Base-by-base conservation (phyloP, 148 eudicot species). In the Rhododendron vialii region DNA sequence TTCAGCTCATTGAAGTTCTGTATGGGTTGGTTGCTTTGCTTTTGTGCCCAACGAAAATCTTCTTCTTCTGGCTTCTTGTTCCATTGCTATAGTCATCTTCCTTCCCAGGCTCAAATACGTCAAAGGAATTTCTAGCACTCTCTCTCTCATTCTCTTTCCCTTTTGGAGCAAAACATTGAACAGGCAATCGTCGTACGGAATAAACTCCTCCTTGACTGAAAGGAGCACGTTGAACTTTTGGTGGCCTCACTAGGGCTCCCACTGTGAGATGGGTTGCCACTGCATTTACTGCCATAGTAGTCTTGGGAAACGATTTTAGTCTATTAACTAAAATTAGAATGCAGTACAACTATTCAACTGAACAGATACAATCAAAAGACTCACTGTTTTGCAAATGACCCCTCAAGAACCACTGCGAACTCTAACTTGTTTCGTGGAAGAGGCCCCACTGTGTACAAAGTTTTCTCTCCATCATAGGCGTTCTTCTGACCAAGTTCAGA, bases 121-220 rank as follows among this genome's bases (percentile, higher is more conserved):
- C 91, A 88, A 93, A 96, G 0, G 95, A 92, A 85, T 90, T 94
- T 81, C 95, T 92, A 1, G 87, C 85, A 57, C 91, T 88, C 22
- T 74, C 48, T 45, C 89, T 71, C 38, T 87, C 87, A 93, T 87
- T 38, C 83, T 92, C 88, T 86, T 93, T 87, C 92, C 93, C n/a
- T 87, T 87, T 22, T 87, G 93, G 10, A 7, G 76, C 90, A 92
- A 84, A 7, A 96, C 86, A 83, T 85, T 91, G 89, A 95, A 96
- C 2, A 96, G 93, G 59, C 99, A 93, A 92, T 94, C 94, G 74
- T 96, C 95, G 0, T 92, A 89, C 7, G 98, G 99, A 14, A 95
- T 84, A 67, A 96, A 96, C 69, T 96, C 96, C 61, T 92, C 30
- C 30, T 91, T 2, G 91, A 86, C 83, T 87, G 90, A 38, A 91